phyloP scores from a whole-genome alignment of 2,329 filamentous ascomycete species.

The Fusarium brevicatenulatum region DNA sequence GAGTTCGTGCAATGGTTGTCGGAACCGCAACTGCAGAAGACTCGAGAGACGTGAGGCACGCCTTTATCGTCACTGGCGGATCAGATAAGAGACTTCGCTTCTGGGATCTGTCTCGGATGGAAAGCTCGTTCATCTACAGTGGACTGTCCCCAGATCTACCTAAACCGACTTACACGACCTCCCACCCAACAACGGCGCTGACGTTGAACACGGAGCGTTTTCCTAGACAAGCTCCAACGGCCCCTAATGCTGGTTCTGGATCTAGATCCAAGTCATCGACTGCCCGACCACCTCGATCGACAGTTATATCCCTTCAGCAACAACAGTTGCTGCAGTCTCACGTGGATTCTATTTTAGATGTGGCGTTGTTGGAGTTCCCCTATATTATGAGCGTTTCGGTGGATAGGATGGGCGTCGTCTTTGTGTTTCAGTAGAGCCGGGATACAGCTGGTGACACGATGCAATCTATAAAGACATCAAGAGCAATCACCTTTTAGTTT shows the following conservation, averaged over 20 bases:
- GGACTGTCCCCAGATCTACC: constrained; percentile 77
- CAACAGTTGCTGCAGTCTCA: constrained; percentile 87
- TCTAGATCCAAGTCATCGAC: constrained; percentile 46
- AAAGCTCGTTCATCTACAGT: constrained; percentile 83
- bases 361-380: constrained; percentile 86
- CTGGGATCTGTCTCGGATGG: constrained; percentile 86
- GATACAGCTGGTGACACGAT: background rate
- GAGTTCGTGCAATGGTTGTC: constrained; percentile 79
- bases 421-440: constrained; percentile 72
- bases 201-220: constrained; percentile 73
- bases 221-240: constrained; percentile 52
- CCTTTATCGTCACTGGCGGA: constrained; percentile 87
- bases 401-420: constrained; percentile 88
- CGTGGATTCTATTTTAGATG: constrained; percentile 86
- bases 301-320: constrained; percentile 88
- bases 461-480: constrained; percentile 10
- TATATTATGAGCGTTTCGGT: constrained; percentile 94
- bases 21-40: constrained; percentile 78
- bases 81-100: constrained; percentile 92
- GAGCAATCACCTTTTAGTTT: constrained; percentile 26
- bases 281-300: constrained; percentile 72
- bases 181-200: constrained; percentile 70
- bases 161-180: constrained; percentile 76
- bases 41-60: constrained; percentile 76
- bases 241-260: constrained; percentile 46